Evolutionary conservation across 805 yeast species (phyloP).

Genomic region (Starmerella geochares): DNA sequence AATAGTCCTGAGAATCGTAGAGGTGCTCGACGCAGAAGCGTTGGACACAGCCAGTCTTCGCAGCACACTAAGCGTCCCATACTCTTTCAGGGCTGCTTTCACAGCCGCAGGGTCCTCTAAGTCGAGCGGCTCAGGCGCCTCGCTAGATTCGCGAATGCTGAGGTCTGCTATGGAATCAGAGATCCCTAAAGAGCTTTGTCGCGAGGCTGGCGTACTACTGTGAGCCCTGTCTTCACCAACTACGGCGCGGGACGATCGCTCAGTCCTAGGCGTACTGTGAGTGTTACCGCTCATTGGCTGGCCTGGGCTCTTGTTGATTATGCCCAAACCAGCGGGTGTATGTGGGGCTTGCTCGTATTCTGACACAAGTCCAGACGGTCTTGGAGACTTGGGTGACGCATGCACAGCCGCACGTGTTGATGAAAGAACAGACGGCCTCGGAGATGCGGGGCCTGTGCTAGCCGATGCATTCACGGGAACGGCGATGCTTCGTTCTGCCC

Average conservation of each 20-base stretch:
- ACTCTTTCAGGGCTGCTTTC: background rate
- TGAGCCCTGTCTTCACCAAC: background rate
- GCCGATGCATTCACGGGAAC: no score
- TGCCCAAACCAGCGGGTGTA: background rate
- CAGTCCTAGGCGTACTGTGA: background rate
- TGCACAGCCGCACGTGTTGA: background rate
- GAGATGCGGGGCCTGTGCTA: no score
- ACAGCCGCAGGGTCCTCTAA: background rate
- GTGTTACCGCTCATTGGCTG: background rate
- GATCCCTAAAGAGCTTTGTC: background rate
- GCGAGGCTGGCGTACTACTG: background rate
- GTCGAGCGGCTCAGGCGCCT: background rate
- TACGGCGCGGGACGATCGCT: background rate
- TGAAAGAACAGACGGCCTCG: background rate
- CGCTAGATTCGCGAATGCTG: conserved; percentile 5
- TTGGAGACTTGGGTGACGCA: background rate
- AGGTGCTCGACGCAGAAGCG: background rate
- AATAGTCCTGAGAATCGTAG: background rate
- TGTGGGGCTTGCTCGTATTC: background rate
- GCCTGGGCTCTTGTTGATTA: background rate
- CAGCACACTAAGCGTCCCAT: background rate
- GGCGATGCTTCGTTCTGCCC: no score
- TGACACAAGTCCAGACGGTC: background rate
- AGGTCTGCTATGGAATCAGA: conserved; percentile 9
- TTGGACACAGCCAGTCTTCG: background rate